Percentiles rank a stretch among this genome's conserved stretches.
Evolutionary conservation across 2,329 filamentous ascomycete genomes (phyloP).

Genomic region (Trichoderma koningiopsis): DNA sequence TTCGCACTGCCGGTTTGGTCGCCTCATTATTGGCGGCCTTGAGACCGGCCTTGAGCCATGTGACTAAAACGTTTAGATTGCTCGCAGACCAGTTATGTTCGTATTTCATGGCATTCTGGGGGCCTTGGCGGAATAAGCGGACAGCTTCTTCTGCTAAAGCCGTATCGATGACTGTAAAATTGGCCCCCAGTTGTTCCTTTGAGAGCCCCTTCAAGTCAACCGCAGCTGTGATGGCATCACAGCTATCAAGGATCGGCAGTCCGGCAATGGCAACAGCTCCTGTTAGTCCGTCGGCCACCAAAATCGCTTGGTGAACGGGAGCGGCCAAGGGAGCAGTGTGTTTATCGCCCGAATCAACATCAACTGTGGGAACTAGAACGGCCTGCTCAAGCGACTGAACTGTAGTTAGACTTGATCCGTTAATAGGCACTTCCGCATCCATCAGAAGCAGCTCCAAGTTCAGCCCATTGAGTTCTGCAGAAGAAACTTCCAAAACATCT

Average conservation of each 20-base stretch:
- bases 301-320: slow-evolving; percentile 79
- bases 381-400: slow-evolving; percentile 59
- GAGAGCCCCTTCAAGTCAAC: slow-evolving; percentile 58
- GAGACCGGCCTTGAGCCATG: slow-evolving; percentile 64
- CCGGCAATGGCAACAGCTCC: slow-evolving; percentile 61
- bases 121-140: slow-evolving; percentile 66
- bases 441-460: slow-evolving; percentile 66
- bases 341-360: slow-evolving; percentile 67
- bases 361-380: slow-evolving; percentile 74
- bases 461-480: slow-evolving; percentile 60
- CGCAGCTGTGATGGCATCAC: slow-evolving; percentile 53
- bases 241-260: slow-evolving; percentile 44
- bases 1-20: slow-evolving; percentile 67
- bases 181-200: slow-evolving; percentile 40
- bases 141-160: slow-evolving; percentile 64
- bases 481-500: slow-evolving; percentile 63
- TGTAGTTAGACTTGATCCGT: slow-evolving; percentile 38
- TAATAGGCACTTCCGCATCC: slow-evolving; percentile 48
- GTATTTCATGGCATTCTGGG: slow-evolving; percentile 70
- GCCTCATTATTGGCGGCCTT: slow-evolving; percentile 48
- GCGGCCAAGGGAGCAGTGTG: slow-evolving; percentile 69
- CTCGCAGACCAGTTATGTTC: slow-evolving; percentile 75
- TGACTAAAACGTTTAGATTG: slow-evolving; percentile 63
- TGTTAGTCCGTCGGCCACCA: slow-evolving; percentile 72
- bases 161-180: slow-evolving; percentile 64